phyloP scores from a whole-genome alignment of 2,329 filamentous ascomycete genomes.

The Parascedosporium putredinis region DNA sequence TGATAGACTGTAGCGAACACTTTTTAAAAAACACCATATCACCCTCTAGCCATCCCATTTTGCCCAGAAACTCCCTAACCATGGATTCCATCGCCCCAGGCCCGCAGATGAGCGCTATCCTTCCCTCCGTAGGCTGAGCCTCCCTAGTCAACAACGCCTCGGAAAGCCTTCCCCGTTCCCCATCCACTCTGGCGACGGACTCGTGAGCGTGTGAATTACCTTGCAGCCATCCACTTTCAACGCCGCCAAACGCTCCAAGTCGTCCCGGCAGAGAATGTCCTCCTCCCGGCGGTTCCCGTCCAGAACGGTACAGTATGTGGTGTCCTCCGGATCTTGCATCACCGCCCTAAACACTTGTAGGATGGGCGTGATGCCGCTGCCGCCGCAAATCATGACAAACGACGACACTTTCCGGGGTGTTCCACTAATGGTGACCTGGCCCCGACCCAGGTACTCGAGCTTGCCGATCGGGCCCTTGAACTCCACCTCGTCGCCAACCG shows the following conservation, averaged over 20 bases:
- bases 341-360: constrained; percentile 48
- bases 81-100: not conserved
- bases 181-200: not conserved
- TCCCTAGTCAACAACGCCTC: not conserved
- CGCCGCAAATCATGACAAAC: constrained; percentile 81
- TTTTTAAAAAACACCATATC: not conserved
- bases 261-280: constrained; percentile 70
- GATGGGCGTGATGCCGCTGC: constrained; percentile 87
- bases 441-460: constrained; percentile 66
- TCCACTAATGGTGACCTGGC: constrained; percentile 50
- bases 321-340: constrained; percentile 5
- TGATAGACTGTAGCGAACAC: not conserved
- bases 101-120: not conserved
- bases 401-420: constrained; percentile 45
- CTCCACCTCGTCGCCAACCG: constrained; percentile 55
- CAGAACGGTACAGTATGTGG: constrained; percentile 40
- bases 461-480: constrained; percentile 85
- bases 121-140: not conserved
- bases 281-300: constrained; percentile 67
- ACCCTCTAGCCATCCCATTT: not conserved
- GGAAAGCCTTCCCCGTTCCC: not conserved
- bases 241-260: constrained; percentile 45
- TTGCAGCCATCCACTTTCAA: not conserved
- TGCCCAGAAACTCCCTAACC: not conserved
- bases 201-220: not conserved